phyloP scores from a whole-genome alignment of 768 basidiomycete species.

The Melanogaster broomeanus region DNA sequence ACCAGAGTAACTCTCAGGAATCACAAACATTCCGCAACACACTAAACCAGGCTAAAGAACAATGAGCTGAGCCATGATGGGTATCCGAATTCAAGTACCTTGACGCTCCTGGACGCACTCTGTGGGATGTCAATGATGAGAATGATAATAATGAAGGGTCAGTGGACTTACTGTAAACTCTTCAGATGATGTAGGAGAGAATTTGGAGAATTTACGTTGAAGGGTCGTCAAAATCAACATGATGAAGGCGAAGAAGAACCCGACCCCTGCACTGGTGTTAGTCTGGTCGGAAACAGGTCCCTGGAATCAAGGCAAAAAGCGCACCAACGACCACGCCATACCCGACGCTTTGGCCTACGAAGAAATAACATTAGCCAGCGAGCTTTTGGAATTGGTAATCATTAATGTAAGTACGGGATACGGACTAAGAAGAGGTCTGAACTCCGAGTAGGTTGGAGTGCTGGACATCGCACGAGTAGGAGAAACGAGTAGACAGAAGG shows the following conservation, averaged over 20 bases:
- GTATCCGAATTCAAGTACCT: conserved; percentile 26
- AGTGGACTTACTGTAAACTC: conserved; percentile 43
- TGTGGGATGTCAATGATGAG: conserved; percentile 9
- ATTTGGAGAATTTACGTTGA: conserved; percentile 47
- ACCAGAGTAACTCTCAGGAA: background rate
- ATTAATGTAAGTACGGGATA: background rate
- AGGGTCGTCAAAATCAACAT: conserved; percentile 48
- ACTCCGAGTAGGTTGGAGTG: conserved; percentile 31
- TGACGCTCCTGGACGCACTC: conserved; percentile 49
- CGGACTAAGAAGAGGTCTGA: conserved; percentile 42
- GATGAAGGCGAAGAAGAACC: conserved; percentile 50
- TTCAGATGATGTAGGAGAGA: conserved; percentile 48
- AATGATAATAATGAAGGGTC: background rate
- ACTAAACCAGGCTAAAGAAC: conserved; percentile 46
- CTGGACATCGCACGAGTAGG: conserved; percentile 11
- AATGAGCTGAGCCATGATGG: background rate
- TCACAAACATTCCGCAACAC: conserved; percentile 48
- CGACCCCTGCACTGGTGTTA: conserved; percentile 39
- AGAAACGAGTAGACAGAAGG: background rate
- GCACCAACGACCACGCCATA: conserved; percentile 51
- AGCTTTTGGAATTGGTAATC: background rate
- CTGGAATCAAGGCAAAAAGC: conserved; percentile 4
- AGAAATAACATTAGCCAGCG: background rate
- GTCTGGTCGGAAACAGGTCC: background rate
- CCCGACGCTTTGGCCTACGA: conserved; percentile 46